Percentiles rank a stretch among this genome's conserved stretches.
Conservation (phyloP, 768 basidiomycete genomes). For the Tricholoma bakamatsutake region DNA sequence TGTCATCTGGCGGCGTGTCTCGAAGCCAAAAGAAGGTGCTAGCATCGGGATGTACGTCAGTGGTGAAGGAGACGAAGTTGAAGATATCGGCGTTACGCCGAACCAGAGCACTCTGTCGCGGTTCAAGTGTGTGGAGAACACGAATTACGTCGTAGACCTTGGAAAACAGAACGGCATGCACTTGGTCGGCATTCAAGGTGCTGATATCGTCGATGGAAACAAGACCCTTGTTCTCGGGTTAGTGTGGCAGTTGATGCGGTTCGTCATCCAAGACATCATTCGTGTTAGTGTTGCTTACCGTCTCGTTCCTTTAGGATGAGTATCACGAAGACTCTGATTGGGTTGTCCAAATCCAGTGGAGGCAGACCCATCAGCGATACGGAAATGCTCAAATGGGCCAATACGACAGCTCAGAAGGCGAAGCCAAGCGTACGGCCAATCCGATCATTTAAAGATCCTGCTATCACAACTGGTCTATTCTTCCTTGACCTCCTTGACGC, state of each 20-base stretch:
- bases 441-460: constrained; percentile 92
- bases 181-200: constrained; percentile 94
- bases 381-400: constrained; percentile 97
- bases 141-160: constrained; percentile 92
- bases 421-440: constrained; percentile 58
- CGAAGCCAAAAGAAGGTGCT: constrained; percentile 77
- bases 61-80: constrained; percentile 59
- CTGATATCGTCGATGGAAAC: constrained; percentile 92
- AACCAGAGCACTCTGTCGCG: constrained; percentile 83
- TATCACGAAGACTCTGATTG: constrained; percentile 84
- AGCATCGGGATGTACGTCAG: constrained; percentile 36
- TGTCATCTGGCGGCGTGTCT: constrained; percentile 94
- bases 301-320: constrained; percentile 48
- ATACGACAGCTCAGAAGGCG: constrained; percentile 73
- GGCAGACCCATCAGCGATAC: constrained; percentile 86
- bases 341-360: constrained; percentile 57
- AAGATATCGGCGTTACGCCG: constrained; percentile 76
- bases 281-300: too few species aligned
- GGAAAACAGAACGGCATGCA: constrained; percentile 92
- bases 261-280: constrained; percentile 14
- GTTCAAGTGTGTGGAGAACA: constrained; percentile 98
- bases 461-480: constrained; percentile 84
- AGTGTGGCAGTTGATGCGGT: constrained; percentile 98
- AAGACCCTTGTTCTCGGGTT: constrained; percentile 92
- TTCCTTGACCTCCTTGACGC: constrained; percentile 90